phyloP scores from a whole-genome alignment of 805 yeast species.

The Saturnispora besseyi region DNA sequence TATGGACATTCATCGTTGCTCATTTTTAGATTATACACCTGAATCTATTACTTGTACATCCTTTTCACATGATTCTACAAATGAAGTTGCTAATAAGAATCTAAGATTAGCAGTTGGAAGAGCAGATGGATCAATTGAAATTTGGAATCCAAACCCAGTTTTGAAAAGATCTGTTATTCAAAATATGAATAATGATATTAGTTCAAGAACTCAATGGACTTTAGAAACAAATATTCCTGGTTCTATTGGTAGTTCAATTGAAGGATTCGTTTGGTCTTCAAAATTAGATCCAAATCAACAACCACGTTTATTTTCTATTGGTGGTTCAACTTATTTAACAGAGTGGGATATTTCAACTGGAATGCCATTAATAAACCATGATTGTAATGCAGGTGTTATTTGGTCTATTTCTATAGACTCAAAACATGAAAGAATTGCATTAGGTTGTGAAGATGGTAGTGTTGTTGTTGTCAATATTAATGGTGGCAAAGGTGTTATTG shows the following conservation, averaged over 20 bases:
- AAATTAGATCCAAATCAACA: constrained; percentile 32
- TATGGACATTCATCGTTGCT: constrained; percentile 81
- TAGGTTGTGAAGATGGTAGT: constrained; percentile 93
- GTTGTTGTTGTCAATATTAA: constrained; percentile 77
- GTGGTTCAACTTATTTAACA: constrained; percentile 84
- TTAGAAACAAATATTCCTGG: constrained; percentile 71
- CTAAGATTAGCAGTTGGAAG: constrained; percentile 85
- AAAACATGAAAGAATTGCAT: constrained; percentile 57
- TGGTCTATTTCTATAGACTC: constrained; percentile 77
- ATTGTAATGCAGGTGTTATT: constrained; percentile 86
- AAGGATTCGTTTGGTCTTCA: constrained; percentile 76
- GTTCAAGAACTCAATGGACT: constrained; percentile 55
- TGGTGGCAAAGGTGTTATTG: constrained; percentile 79
- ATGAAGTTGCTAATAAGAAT: constrained; percentile 40
- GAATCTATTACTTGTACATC: constrained; percentile 75
- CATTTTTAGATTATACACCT: constrained; percentile 84
- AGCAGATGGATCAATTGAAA: constrained; percentile 89
- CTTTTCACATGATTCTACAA: constrained; percentile 55
- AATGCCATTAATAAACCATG: constrained; percentile 62
- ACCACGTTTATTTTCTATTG: constrained; percentile 79
- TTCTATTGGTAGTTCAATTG: constrained; percentile 75
- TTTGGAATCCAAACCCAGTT: constrained; percentile 66
- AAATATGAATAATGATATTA: background rate
- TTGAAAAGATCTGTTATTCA: background rate
- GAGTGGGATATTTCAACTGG: constrained; percentile 86